phyloP scores from a whole-genome alignment of 139 green algal genomes.

The Auxenochlorella protothecoides region DNA sequence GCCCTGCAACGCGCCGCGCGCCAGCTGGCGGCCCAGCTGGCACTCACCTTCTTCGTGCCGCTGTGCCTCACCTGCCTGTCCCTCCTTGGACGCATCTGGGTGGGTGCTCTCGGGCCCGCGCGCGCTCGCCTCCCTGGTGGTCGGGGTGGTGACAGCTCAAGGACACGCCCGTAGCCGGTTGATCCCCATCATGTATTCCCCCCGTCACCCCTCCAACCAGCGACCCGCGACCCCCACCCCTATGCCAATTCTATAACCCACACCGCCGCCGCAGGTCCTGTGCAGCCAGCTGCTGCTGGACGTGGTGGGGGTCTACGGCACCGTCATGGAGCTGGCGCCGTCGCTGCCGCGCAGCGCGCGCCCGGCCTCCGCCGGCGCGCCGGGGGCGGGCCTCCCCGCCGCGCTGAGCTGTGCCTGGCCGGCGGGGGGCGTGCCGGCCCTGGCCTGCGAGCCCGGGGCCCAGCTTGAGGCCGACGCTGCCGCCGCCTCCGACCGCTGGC shows the following conservation, averaged over 20 bases:
- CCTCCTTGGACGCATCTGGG: slow-evolving; percentile 39
- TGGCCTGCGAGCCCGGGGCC: no score
- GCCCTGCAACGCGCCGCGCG: slow-evolving; percentile 13
- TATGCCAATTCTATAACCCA: not conserved
- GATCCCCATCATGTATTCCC: no score
- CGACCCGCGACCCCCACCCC: not conserved
- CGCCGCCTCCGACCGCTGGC: no score
- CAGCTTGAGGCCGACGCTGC: no score
- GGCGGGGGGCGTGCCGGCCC: no score
- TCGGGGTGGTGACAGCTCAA: no score
- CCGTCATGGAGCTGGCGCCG: slow-evolving; percentile 24
- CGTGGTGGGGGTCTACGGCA: slow-evolving; percentile 34
- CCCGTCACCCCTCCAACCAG: not conserved
- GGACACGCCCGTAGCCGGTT: no score
- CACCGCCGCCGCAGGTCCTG: slow-evolving; percentile 25
- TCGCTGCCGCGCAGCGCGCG: slow-evolving; percentile 16
- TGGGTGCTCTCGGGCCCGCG: not conserved
- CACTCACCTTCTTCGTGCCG: slow-evolving; percentile 60
- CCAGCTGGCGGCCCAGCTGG: slow-evolving; percentile 43
- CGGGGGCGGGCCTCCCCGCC: no score
- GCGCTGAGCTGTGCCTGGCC: no score
- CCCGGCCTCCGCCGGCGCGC: not conserved
- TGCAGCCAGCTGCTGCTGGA: slow-evolving; percentile 28
- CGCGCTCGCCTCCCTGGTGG: no score
- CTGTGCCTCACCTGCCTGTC: slow-evolving; percentile 35